Base-by-base conservation (phyloP, 2,329 filamentous ascomycete species). In the Talaromyces sp. region DNA sequence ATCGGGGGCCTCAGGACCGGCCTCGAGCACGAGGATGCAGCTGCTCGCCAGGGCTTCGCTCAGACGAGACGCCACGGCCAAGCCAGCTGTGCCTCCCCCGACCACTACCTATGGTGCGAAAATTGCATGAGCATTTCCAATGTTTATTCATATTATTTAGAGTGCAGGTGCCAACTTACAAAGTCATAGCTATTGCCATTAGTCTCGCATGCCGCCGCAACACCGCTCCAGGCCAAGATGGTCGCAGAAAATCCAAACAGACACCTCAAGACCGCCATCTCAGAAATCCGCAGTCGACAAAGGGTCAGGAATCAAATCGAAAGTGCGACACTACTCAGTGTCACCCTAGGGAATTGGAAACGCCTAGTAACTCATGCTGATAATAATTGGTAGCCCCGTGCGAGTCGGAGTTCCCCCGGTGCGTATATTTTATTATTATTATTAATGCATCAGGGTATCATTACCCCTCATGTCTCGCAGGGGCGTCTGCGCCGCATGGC, bases 1-100 rank as follows among this genome's bases (percentile, higher is more conserved):
- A n/a, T 30, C 19, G 28, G 19, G 42, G 8, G 25, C 36, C 11
- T 57, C 33, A 7, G 22, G 28, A 19, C 54, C 59, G 6, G 59
- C 39, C 47, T 61, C 59, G 39, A 61, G 15, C 19, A 61, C 33
- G 19, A 61, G 53, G 13, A 61, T 47, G 10, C 44, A 47, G 13
- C 19, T 57, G 22, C 28, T 53, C 10, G 42, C 44, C 10, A n/a
- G 3, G 17, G 68, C 63, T 49, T 70, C 67, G n/a, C 65, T 66
- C 33, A 70, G 55, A 7, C 68, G 66, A 53, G 60, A 62, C n/a
- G 65, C 68, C 9, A 68, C 55, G 30, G 62, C 63, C 28, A 69
- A 61, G 3, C 68, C 68, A 42, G 65, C 66, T 19, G 64, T 66
- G 13, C 67, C 68, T 17, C 67, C 68, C 27, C 68, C 68, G 22